phyloP scores from a whole-genome alignment of 1,139 yeast species.

The Yamadazyma songkhlaensis region DNA sequence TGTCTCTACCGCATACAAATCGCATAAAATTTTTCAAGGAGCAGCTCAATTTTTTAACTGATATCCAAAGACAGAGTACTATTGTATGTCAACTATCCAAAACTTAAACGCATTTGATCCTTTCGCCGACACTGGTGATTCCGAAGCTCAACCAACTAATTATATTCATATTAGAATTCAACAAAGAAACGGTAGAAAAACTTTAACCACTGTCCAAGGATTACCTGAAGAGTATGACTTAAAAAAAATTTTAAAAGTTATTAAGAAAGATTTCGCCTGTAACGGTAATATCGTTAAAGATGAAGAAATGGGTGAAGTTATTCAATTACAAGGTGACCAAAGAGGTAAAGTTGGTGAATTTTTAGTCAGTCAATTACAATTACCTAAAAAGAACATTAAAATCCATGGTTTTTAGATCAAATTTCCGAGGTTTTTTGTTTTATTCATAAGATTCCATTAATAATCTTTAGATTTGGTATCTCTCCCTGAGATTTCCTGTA shows the following conservation, averaged over 20 bases:
- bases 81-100: slow-evolving; percentile 85
- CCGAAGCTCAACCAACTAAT: slow-evolving; percentile 93
- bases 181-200: slow-evolving; percentile 99
- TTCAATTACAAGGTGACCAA: slow-evolving; percentile 98
- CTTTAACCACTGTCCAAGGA: slow-evolving; percentile 98
- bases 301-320: slow-evolving; percentile 93
- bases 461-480: no score
- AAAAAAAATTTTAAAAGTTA: slow-evolving; percentile 88
- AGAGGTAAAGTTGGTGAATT: slow-evolving; percentile 95
- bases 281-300: slow-evolving; percentile 98
- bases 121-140: slow-evolving; percentile 99
- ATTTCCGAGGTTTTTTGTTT: neutral
- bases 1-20: neutral
- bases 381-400: slow-evolving; percentile 95
- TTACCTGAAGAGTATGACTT: slow-evolving; percentile 92
- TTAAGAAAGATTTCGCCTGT: slow-evolving; percentile 98
- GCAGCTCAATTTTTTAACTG: slow-evolving; percentile 1
- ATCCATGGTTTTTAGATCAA: slow-evolving; percentile 83
- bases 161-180: slow-evolving; percentile 98
- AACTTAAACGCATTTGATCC: slow-evolving; percentile 98
- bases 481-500: no score
- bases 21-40: slow-evolving; percentile 5
- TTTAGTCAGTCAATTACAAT: slow-evolving; percentile 79
- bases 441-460: no score
- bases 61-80: slow-evolving; percentile 2